Percentiles rank a stretch among this genome's conserved stretches.
Evolutionary conservation across 2,329 filamentous ascomycete species (phyloP).

Genomic region (Stemphylium lycopersici): DNA sequence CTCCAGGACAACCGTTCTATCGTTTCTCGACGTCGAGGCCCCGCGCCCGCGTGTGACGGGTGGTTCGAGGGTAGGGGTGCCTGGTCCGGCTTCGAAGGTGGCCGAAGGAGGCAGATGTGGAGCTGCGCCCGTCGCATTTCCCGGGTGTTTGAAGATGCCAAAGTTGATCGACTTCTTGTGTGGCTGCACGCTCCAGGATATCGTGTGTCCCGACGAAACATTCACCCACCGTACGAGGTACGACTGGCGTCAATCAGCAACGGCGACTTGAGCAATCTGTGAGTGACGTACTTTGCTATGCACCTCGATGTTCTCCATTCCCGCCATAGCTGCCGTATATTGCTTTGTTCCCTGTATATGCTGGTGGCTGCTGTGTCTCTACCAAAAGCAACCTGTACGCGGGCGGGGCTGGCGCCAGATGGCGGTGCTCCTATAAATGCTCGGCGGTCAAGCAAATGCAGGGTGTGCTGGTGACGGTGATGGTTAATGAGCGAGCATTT

Average conservation of each 20-base stretch:
- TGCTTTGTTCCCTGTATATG: neutral
- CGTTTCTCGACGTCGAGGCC: conserved; percentile 66
- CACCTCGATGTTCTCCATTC: conserved; percentile 95
- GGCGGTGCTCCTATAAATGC: neutral
- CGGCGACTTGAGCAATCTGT: neutral
- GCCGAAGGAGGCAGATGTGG: conserved; percentile 46
- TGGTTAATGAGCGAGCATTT: conserved; percentile 7
- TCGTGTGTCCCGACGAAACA: conserved; percentile 86
- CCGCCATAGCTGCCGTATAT: conserved; percentile 68
- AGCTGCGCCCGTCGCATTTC: conserved; percentile 63
- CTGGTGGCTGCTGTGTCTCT: neutral
- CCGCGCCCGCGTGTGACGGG: conserved; percentile 58
- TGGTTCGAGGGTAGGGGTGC: conserved; percentile 59
- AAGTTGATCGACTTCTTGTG: conserved; percentile 99
- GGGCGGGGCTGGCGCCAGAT: conserved; percentile 12
- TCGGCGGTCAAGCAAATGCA: conserved; percentile 4
- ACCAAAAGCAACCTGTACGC: neutral
- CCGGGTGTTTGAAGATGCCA: conserved; percentile 96
- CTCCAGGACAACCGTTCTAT: conserved; percentile 71
- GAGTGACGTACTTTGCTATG: conserved; percentile 81
- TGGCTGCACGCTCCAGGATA: conserved; percentile 97
- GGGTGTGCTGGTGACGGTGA: neutral
- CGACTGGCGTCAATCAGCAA: conserved; percentile 64
- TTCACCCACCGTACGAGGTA: conserved; percentile 98
- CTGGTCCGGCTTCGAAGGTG: conserved; percentile 37